Base-by-base conservation (phyloP, 2,329 filamentous ascomycete genomes). In the Hymenoscyphus infarciens region DNA sequence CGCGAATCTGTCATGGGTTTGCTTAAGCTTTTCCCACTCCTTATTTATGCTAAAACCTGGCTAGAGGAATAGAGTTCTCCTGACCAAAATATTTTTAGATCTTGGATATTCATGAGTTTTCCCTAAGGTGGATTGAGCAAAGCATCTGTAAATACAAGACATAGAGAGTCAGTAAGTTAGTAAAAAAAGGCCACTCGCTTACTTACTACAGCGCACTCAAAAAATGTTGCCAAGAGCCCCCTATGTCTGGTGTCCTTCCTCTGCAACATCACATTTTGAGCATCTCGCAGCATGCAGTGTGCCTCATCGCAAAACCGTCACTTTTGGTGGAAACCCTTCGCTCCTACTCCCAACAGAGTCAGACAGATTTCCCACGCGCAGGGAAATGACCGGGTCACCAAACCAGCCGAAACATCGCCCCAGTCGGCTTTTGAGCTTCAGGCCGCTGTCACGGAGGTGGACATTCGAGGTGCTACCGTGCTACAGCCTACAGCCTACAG, bases 331-430 rank as follows among this genome's bases (percentile, higher is more conserved):
- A 22, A 52, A 52, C 4, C 19, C 7, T 22, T 8, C n/a, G n/a
- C n/a, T n/a, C n/a, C n/a, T n/a, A 10, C 19, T 19, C 22, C 45
- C 45, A 13, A 22, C 45, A 49, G n/a, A n/a, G n/a, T n/a, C n/a
- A n/a, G 45, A 52, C 45, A 52, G 45, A 25, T 25, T 25, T 13
- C 54, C 54, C 54, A 56, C 19, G 19, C 19, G 45, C 13, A 5
- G 7, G 25, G 19, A 52, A 25, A 10, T 13, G n/a, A 45, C 35
- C 16, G 35, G 35, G 35, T 38, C 6, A 45, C 39, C 25, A 55
- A 55, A 29, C 53, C 25, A 55, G 22, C 19, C 53, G 53, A 55
- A 55, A 55, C 53, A 55, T 31, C 25, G 27, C 27, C 53, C 53
- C 53, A 55, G 27, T 55, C 27, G 15, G 29, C 27, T 31, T 31